These are phyloP conservation scores for Clarireedia monteithiana DNA, from an alignment of 2,329 filamentous ascomycete genomes.

Conservation along the genomic window DNA sequence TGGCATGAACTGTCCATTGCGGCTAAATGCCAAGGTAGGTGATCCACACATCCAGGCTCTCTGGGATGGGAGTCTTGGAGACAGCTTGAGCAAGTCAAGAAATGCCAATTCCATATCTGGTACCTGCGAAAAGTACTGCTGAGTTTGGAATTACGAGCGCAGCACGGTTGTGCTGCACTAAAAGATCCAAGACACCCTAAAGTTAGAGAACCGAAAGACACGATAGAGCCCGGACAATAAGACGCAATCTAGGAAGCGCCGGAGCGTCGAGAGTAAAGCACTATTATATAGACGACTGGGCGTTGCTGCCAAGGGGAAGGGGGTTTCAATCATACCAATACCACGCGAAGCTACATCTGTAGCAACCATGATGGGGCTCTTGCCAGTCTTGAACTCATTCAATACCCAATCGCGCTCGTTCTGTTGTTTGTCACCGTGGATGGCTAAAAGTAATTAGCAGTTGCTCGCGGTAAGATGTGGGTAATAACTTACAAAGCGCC, in stretches of 20 bases:
- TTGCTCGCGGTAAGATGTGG: constrained; percentile 32
- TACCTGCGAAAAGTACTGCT: constrained; percentile 54
- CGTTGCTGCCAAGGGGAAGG: constrained; percentile 42
- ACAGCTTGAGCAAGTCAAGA: constrained; percentile 74
- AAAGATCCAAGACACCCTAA: constrained; percentile 79
- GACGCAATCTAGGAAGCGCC: constrained; percentile 82
- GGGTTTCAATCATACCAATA: constrained; percentile 92
- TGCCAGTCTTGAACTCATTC: constrained; percentile 98
- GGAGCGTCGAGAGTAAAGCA: constrained; percentile 90
- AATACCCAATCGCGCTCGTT: constrained; percentile 99
- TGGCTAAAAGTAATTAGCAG: constrained; percentile 54
- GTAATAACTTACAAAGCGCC: constrained; percentile 71
- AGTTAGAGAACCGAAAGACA: constrained; percentile 75
- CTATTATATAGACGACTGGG: constrained; percentile 53
- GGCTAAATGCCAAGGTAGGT: constrained; percentile 40
- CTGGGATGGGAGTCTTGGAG: constrained; percentile 56
- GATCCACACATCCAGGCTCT: constrained; percentile 53
- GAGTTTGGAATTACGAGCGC: constrained; percentile 71
- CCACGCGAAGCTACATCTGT: constrained; percentile 99
- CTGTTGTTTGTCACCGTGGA: constrained; percentile 98
- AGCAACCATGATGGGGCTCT: constrained; percentile 99
- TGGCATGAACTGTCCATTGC: constrained; percentile 32
- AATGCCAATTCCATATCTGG: constrained; percentile 70
- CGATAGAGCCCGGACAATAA: constrained; percentile 82
- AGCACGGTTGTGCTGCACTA: constrained; percentile 60